Percentiles rank a stretch among this genome's conserved stretches.
Evolutionary conservation across 106 monocot species (phyloP).

Genomic region (Dendrobium chrysotoxum): DNA sequence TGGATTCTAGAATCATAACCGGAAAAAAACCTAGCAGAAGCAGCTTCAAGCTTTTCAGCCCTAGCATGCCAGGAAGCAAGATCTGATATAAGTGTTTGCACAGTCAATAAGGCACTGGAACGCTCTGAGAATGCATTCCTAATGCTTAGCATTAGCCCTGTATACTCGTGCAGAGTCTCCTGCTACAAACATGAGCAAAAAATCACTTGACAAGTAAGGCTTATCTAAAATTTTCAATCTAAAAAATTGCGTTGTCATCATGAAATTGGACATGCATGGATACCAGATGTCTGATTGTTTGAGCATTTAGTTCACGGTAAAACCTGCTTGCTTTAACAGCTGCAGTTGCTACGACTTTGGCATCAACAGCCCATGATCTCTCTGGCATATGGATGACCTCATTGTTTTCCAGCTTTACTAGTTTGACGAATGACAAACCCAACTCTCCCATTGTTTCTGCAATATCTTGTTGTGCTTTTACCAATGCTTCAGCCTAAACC

Average conservation of each 20-base stretch:
- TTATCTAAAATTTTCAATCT: neutral
- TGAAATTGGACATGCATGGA: neutral
- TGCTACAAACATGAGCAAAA: slow-evolving; percentile 27
- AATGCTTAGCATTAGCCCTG: slow-evolving; percentile 75
- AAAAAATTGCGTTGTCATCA: neutral
- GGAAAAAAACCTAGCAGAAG: slow-evolving; percentile 75
- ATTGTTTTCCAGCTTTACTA: slow-evolving; percentile 80
- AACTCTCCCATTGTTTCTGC: slow-evolving; percentile 90
- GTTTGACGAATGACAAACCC: slow-evolving; percentile 77
- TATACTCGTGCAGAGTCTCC: slow-evolving; percentile 84
- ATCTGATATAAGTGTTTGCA: slow-evolving; percentile 85
- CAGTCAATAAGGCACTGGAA: slow-evolving; percentile 71
- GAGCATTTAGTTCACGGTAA: slow-evolving; percentile 75
- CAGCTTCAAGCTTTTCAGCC: slow-evolving; percentile 77
- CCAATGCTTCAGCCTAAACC: slow-evolving; percentile 77
- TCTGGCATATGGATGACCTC: slow-evolving; percentile 58
- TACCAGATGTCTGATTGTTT: slow-evolving; percentile 86
- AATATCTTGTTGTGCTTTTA: slow-evolving; percentile 82
- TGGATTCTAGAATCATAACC: slow-evolving; percentile 63
- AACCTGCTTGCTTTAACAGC: slow-evolving; percentile 86
- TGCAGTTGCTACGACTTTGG: slow-evolving; percentile 63
- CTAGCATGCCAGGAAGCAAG: slow-evolving; percentile 61
- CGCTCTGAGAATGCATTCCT: slow-evolving; percentile 76
- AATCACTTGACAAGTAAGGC: neutral
- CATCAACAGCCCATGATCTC: slow-evolving; percentile 62